These are phyloP conservation scores for Aspergillus fischeri DNA, from an alignment of 2,329 filamentous ascomycete species.

Conservation along the genomic window DNA sequence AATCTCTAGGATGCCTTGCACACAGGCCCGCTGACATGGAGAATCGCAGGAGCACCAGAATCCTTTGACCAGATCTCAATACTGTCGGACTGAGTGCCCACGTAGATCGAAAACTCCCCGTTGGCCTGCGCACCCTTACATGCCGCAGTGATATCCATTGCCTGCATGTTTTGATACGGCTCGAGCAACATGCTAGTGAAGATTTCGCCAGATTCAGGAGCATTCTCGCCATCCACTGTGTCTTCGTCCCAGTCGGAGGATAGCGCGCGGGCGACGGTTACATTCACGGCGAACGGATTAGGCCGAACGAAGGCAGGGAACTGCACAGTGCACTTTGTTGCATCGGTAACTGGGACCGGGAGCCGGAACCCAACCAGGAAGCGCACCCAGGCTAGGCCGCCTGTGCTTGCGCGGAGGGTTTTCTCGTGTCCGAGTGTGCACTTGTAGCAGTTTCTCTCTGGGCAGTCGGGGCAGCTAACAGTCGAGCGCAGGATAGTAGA, in stretches of 20 bases:
- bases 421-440: conserved; percentile 6
- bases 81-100: conserved; percentile 5
- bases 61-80: conserved; percentile 14
- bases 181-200: not conserved
- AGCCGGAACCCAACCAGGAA: conserved; percentile 10
- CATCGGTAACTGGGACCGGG: not conserved
- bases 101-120: conserved; percentile 9
- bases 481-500: conserved; percentile 12
- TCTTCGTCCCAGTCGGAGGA: conserved; percentile 11
- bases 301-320: conserved; percentile 11
- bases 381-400: conserved; percentile 6
- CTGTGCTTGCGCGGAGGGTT: conserved; percentile 8
- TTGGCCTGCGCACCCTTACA: conserved; percentile 4
- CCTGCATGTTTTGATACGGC: conserved; percentile 1
- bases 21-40: conserved; percentile 2
- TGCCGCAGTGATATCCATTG: conserved; percentile 8
- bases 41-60: conserved; percentile 7
- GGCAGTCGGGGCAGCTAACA: conserved; percentile 8
- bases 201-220: conserved; percentile 1
- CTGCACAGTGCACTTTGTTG: conserved; percentile 10
- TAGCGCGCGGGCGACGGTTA: conserved; percentile 6
- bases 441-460: conserved; percentile 9
- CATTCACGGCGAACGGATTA: conserved; percentile 1
- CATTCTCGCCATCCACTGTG: conserved; percentile 9
- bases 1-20: too few relatives aligned